These are phyloP conservation scores for Paramecium bursaria DNA, from an alignment of 73 alveolate genomes.

Conservation along the genomic window DNA sequence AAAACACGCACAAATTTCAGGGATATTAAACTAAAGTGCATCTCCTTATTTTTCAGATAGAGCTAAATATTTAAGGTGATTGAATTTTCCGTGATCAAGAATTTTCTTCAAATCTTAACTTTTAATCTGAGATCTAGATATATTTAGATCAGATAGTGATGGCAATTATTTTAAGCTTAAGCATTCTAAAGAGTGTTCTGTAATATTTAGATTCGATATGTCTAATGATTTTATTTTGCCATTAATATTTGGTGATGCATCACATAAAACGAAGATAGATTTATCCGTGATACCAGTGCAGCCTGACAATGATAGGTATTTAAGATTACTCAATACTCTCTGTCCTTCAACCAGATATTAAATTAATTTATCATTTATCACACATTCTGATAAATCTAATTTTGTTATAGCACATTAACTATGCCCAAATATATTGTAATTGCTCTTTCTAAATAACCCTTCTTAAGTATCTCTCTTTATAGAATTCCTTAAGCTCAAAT, in stretches of 20 bases:
- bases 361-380: slow-evolving; percentile 32
- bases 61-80: slow-evolving; percentile 20
- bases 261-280: slow-evolving; percentile 29
- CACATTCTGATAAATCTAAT: slow-evolving; percentile 9
- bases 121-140: slow-evolving; percentile 14
- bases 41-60: slow-evolving; percentile 29
- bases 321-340: slow-evolving; percentile 14
- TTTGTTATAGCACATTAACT: slow-evolving; percentile 6
- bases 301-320: neutral
- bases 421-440: slow-evolving; percentile 28
- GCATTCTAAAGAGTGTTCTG: slow-evolving; percentile 20
- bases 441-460: slow-evolving; percentile 33
- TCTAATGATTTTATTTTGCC: slow-evolving; percentile 8
- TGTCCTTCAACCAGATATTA: slow-evolving; percentile 7
- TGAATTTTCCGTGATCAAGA: slow-evolving; percentile 38
- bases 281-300: slow-evolving; percentile 34
- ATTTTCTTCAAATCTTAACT: slow-evolving; percentile 20
- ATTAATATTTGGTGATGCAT: neutral
- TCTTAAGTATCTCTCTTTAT: slow-evolving; percentile 40
- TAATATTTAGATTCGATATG: slow-evolving; percentile 7
- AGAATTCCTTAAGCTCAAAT: slow-evolving; percentile 9
- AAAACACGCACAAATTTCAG: slow-evolving; percentile 38
- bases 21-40: slow-evolving; percentile 23
- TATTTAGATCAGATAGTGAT: slow-evolving; percentile 23
- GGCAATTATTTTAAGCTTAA: neutral